These are phyloP conservation scores for Aschersonia sp. DNA, from an alignment of 2,329 filamentous ascomycete genomes.

Conservation along the genomic window DNA sequence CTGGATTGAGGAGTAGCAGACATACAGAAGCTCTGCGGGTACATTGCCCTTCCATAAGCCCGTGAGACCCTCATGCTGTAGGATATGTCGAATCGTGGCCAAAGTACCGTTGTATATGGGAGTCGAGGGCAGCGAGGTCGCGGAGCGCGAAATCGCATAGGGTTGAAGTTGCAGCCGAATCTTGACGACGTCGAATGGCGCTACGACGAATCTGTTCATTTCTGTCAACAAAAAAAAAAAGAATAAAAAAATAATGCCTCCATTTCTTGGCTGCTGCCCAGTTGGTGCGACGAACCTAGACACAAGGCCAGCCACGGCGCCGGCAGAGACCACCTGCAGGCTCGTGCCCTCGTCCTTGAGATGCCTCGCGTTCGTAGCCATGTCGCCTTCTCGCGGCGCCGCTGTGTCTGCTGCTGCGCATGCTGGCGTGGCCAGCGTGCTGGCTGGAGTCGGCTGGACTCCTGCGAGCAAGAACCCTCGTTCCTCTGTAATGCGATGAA, in stretches of 20 bases:
- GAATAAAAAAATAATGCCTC: background rate
- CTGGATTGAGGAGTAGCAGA: constrained; percentile 78
- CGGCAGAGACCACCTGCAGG: constrained; percentile 40
- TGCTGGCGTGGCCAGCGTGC: constrained; percentile 4
- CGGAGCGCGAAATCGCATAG: constrained; percentile 65
- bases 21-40: constrained; percentile 85
- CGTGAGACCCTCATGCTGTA: constrained; percentile 67
- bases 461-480: too few relatives aligned
- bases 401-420: background rate
- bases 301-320: constrained; percentile 62
- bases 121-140: constrained; percentile 38
- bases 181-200: constrained; percentile 93
- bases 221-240: background rate
- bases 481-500: too few relatives aligned
- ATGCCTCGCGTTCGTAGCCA: constrained; percentile 23
- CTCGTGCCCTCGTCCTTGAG: constrained; percentile 48
- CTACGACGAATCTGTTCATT: constrained; percentile 65
- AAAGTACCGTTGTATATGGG: constrained; percentile 60
- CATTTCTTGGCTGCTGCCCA: too few relatives aligned
- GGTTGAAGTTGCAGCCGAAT: constrained; percentile 92
- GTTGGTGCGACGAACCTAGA: constrained; percentile 47
- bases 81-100: constrained; percentile 61
- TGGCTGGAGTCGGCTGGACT: background rate
- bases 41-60: constrained; percentile 97
- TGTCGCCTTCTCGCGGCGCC: constrained; percentile 10